Conservation (phyloP, 345 rosid species). For the Syzygium grande region DNA sequence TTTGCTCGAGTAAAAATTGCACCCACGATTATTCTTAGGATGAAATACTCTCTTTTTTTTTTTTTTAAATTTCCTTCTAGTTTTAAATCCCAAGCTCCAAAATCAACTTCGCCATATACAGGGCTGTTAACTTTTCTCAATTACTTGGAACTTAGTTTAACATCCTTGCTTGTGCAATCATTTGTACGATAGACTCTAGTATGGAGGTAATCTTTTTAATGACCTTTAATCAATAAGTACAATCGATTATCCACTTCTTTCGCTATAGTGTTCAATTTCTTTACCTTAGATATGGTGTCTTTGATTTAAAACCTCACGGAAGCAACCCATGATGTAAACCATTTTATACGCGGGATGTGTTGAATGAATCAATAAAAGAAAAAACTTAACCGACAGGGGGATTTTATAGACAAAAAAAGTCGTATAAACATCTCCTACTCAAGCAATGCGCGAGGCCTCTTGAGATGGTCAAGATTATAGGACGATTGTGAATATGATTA, state of each 20-base stretch:
- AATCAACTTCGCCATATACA: not conserved
- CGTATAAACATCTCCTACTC: not conserved
- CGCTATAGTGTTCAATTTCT: not conserved
- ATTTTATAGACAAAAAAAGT: not conserved
- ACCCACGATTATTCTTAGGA: not conserved
- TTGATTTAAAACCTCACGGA: not conserved
- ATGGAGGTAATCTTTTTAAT: not conserved
- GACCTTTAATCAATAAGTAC: not conserved
- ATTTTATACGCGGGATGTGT: not conserved
- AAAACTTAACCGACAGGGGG: not conserved
- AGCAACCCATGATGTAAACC: not conserved
- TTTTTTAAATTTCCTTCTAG: not conserved
- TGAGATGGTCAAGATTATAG: too few relatives aligned
- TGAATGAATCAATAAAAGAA: not conserved
- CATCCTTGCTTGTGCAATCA: not conserved
- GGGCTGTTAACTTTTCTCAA: not conserved
- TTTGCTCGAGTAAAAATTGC: not conserved
- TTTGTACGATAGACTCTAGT: not conserved
- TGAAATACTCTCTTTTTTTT: not conserved
- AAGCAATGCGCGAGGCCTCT: too few relatives aligned
- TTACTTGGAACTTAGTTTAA: not conserved
- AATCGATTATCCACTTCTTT: not conserved
- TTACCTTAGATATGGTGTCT: not conserved
- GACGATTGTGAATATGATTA: too few relatives aligned
- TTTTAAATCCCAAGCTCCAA: not conserved